A percentile compares a stretch with the other conserved stretches of the same genome.
These are phyloP conservation scores for Sisymbrium irio DNA, from an alignment of 345 rosid species.

Conservation along the genomic window DNA sequence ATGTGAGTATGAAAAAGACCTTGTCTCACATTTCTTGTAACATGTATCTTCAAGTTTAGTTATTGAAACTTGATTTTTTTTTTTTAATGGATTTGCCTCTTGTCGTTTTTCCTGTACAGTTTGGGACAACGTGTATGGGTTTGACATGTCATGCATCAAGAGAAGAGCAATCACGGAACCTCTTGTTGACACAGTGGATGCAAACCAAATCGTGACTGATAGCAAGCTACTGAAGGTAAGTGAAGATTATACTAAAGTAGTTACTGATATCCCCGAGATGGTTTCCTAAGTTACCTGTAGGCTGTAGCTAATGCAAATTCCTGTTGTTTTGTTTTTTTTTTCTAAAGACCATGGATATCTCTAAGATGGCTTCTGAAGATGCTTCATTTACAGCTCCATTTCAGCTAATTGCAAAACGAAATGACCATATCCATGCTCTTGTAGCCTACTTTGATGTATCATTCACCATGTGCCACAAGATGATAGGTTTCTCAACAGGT, in stretches of 20 bases:
- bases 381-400: conserved; percentile 87
- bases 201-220: conserved; percentile 83
- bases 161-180: conserved; percentile 93
- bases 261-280: background rate
- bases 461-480: conserved; percentile 85
- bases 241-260: background rate
- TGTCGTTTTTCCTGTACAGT: conserved; percentile 39
- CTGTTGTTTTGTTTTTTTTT: background rate
- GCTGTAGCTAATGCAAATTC: conserved; percentile 10
- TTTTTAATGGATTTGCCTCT: background rate
- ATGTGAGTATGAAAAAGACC: conserved; percentile 48
- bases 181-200: conserved; percentile 85
- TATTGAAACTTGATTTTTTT: background rate
- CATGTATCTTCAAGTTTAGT: background rate
- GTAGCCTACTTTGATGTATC: conserved; percentile 94
- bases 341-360: conserved; percentile 92
- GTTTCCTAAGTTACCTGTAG: background rate
- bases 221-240: conserved; percentile 74
- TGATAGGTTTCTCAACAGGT: conserved; percentile 97
- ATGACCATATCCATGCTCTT: conserved; percentile 89
- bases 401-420: conserved; percentile 75
- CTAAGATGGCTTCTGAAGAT: conserved; percentile 88
- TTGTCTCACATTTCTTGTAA: background rate
- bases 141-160: conserved; percentile 97
- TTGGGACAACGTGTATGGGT: conserved; percentile 87